A percentile compares a stretch with the other conserved stretches of the same genome.
Conservation (phyloP, 2,329 filamentous ascomycete species). For the Apiospora aurea region DNA sequence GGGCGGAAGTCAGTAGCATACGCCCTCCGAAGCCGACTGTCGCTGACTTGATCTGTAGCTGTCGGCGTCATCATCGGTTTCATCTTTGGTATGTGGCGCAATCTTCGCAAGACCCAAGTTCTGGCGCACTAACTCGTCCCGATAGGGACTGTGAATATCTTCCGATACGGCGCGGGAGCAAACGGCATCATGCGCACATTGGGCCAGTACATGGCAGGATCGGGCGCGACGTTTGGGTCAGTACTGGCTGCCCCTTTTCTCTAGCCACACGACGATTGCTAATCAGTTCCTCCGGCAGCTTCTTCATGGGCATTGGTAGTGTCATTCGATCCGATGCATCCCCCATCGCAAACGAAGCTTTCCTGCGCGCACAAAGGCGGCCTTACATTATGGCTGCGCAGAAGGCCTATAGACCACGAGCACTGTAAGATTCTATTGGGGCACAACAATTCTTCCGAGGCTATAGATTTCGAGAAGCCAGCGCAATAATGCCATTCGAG, state of each 20-base stretch:
- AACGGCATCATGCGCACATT: conserved; percentile 94
- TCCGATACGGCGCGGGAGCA: conserved; percentile 90
- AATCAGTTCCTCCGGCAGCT: conserved; percentile 54
- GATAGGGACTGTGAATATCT: conserved; percentile 88
- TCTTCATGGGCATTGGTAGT: conserved; percentile 99
- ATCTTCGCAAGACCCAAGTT: not conserved
- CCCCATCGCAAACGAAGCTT: conserved; percentile 76
- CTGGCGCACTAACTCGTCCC: not conserved
- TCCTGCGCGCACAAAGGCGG: conserved; percentile 74
- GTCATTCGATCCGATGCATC: conserved; percentile 93
- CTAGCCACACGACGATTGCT: conserved; percentile 24
- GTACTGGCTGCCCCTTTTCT: conserved; percentile 33
- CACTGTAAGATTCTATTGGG: conserved; percentile 32
- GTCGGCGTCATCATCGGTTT: conserved; percentile 97
- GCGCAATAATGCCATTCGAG: not conserved
- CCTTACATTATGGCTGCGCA: conserved; percentile 70
- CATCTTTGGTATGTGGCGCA: conserved; percentile 77
- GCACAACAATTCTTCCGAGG: not conserved
- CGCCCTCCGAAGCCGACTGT: not conserved
- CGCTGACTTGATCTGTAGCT: conserved; percentile 62
- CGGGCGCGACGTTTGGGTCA: conserved; percentile 95
- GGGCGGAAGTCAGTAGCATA: conserved; percentile 82
- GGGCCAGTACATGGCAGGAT: conserved; percentile 96
- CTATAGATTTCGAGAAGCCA: not conserved
- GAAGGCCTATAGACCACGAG: conserved; percentile 47